Base-by-base conservation (phyloP, 805 yeast genomes). In the Debaryomyces maramus region DNA sequence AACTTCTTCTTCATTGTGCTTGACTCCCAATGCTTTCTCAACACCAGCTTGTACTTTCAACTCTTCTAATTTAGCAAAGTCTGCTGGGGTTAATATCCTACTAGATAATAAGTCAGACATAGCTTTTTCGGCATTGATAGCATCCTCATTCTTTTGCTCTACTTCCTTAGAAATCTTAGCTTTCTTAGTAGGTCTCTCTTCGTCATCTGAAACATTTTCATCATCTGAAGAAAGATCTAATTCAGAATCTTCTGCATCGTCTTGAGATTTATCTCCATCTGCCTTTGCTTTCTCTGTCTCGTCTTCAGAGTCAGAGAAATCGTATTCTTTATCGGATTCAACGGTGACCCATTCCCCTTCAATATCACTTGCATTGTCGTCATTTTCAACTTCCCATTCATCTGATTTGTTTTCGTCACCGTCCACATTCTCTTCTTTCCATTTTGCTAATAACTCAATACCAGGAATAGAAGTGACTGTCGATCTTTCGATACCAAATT, bases 261-360 rank as follows among this genome's bases (percentile, higher is more conserved):
- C 69, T 38, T 67, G 63, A 3, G 61, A 58, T 29, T 63, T 67
- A 36, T 50, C 63, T 49, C 20, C 54, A 4, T 28, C 45, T 13
- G 15, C 20, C n/a, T 19, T 13, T 8, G 14, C 29, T 7, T 63
- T 72, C 30, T 70, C 73, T 16, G 61, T 68, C 37, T 72, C 83
- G 40, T 77, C 78, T 32, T 72, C 80, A 41, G 67, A 71, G 52
- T 71, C 68, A 42, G 72, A 65, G 18, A 84, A 66, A 40, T 80
- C 70, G 47, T 81, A 75, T 49, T 87, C 95, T 55, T 83, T 78
- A 55, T 86, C 97, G 43, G 88, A 82, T 28, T 88, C 93, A 27
- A 90, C 81, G 35, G 77, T 80, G 38, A 88, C 81, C 99, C 99
- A 91, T n/a, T 85, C 95, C 43, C 93, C 96, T 32, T 86, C 97